A percentile compares a stretch with the other conserved stretches of the same genome.
Conservation (phyloP, 2,329 filamentous ascomycete genomes). For the Phoma sp. region DNA sequence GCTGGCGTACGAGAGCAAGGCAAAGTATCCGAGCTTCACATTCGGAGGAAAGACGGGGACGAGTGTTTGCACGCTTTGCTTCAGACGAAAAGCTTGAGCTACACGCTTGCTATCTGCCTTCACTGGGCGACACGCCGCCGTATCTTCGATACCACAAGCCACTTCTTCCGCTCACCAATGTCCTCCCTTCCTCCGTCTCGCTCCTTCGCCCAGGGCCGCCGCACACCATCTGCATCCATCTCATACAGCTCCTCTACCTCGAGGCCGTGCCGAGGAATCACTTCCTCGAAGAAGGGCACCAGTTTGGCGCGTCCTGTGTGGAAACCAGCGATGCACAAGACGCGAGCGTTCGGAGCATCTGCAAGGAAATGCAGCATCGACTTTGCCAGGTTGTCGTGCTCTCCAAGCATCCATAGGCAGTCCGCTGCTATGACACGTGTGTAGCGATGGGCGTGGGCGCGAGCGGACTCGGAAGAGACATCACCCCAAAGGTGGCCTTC, state of each 20-base stretch:
- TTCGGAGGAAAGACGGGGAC: slow-evolving; percentile 90
- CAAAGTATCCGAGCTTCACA: slow-evolving; percentile 84
- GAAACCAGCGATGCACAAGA: slow-evolving; percentile 73
- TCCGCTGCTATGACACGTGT: slow-evolving; percentile 73
- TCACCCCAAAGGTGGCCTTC: slow-evolving; percentile 71
- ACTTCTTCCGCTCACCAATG: slow-evolving; percentile 68
- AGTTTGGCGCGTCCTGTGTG: slow-evolving; percentile 73
- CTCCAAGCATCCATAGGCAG: slow-evolving; percentile 76
- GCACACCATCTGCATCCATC: slow-evolving; percentile 68
- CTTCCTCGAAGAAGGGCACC: slow-evolving; percentile 68
- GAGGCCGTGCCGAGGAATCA: slow-evolving; percentile 56
- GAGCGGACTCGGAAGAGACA: slow-evolving; percentile 51
- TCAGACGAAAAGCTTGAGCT: slow-evolving; percentile 59
- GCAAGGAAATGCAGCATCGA: slow-evolving; percentile 70
- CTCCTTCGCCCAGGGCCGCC: slow-evolving; percentile 64
- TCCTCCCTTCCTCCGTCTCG: slow-evolving; percentile 68
- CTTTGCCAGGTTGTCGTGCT: slow-evolving; percentile 69
- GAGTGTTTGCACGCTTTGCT: slow-evolving; percentile 87
- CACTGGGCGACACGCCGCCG: slow-evolving; percentile 20
- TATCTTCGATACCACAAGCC: slow-evolving; percentile 66
- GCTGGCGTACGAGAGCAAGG: slow-evolving; percentile 68
- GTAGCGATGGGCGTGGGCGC: slow-evolving; percentile 53
- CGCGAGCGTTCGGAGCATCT: slow-evolving; percentile 54
- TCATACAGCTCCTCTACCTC: slow-evolving; percentile 72
- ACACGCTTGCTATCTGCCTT: neutral